Evolutionary conservation across 768 basidiomycete species (phyloP), one percentile per base, ranked within the genome.

Genomic region (Podaxis rugospora): DNA sequence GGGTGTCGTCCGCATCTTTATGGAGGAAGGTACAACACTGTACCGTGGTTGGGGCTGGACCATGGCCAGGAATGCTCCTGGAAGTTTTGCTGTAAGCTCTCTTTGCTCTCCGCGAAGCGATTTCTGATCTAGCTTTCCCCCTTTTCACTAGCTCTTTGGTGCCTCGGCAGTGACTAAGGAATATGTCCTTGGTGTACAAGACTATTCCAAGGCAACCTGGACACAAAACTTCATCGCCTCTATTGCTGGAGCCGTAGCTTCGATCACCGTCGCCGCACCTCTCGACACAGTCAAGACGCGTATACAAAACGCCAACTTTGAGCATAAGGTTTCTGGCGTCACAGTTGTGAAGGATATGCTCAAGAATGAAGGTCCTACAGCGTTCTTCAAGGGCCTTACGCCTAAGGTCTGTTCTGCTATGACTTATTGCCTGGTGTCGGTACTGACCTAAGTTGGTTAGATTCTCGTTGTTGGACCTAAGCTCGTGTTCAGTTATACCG

Each of bases 21-120:
- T 85, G 70, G 95, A 99, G 66, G 96, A 98, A 71, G 93, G 95
- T 59, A 84, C 90, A 7, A 84, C 90, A 0, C 83, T 99, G 37
- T 99, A 99, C 76, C 88, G 95, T 64, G 96, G 96, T 28, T 97
- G 95, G 93, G 95, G 95, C 49, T 98, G 96, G 96, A 98, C 96
- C 23, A 89, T 97, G 83, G 96, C 95, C 2, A 86, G 96, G 56
- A 99, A 99, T 67, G 96, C 96, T 0, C 96, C 96, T 0, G 96
- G 96, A 10, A 87, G 84, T 55, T 99, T 99, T 68, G 93, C 96
- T 57, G 95, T 96, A 69, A 63, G 91, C 79, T 52, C 18, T 36
- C 42, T 36, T 57, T 49, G 14, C 16, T n/a, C 46, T 46, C 28
- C 18, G 39, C 51, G 32, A 32, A 32, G 28, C 44, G 32, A 44